Percentiles rank a stretch among this genome's conserved stretches.
Evolutionary conservation across 441 rosid species (phyloP).

Genomic region (Pelargonium exstipulatum): DNA sequence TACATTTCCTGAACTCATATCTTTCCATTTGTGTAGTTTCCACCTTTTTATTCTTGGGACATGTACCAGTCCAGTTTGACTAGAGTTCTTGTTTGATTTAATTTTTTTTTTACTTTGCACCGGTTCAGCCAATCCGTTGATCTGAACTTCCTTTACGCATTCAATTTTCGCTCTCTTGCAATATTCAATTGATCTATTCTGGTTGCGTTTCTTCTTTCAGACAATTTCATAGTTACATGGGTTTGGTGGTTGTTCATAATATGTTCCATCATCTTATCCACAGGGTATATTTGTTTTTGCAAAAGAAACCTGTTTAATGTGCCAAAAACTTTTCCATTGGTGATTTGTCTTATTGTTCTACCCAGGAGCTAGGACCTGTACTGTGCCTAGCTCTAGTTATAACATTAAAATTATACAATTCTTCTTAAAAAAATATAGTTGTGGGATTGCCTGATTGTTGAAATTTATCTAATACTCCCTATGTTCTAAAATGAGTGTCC

Average conservation of each 20-base stretch:
- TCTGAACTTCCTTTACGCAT: background rate
- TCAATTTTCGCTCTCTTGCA: background rate
- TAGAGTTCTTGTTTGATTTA: background rate
- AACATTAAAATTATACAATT: background rate
- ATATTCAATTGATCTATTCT: background rate
- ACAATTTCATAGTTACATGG: background rate
- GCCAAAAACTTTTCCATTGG: background rate
- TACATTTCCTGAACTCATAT: background rate
- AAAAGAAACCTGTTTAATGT: background rate
- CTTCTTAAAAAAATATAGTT: background rate
- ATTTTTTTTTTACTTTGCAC: background rate
- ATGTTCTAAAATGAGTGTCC: no score
- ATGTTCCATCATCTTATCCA: background rate
- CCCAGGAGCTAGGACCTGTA: background rate
- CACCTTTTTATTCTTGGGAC: background rate
- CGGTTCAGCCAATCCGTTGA: background rate
- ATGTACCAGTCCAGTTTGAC: no score
- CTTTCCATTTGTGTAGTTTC: slow-evolving; percentile 9
- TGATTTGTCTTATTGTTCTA: background rate
- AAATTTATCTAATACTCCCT: background rate
- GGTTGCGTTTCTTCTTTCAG: background rate
- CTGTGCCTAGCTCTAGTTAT: background rate
- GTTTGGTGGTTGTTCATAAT: background rate
- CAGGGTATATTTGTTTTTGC: background rate
- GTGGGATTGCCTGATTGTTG: background rate